Conservation (phyloP, 768 basidiomycete species). For the Psilocybe cubensis region DNA sequence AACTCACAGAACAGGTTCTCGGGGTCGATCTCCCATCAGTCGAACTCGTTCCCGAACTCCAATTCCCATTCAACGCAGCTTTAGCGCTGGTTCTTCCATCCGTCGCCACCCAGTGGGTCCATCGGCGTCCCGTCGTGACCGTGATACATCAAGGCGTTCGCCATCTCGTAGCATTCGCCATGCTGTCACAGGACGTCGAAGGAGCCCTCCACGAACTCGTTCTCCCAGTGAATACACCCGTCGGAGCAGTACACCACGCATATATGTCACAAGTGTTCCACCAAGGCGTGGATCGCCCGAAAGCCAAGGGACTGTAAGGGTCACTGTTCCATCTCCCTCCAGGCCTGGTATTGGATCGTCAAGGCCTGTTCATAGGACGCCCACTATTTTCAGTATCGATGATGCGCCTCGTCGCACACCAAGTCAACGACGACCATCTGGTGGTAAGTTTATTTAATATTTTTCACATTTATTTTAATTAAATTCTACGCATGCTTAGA, state of each 20-base stretch:
- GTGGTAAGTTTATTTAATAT: slow-evolving; percentile 12
- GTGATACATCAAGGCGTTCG: neutral
- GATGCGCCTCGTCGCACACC: slow-evolving; percentile 13
- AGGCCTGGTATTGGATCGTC: neutral
- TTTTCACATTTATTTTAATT: neutral
- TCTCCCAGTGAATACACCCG: neutral
- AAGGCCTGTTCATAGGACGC: slow-evolving; percentile 20
- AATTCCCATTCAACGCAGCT: slow-evolving; percentile 5
- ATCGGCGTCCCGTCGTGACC: neutral
- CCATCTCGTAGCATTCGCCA: neutral
- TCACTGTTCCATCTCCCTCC: slow-evolving; percentile 19
- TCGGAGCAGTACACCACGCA: neutral
- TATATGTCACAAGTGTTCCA: slow-evolving; percentile 1
- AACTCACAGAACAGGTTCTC: neutral
- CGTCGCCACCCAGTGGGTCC: neutral
- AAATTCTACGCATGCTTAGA: neutral
- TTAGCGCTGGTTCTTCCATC: neutral
- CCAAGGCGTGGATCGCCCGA: slow-evolving; percentile 2
- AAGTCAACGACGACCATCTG: slow-evolving; percentile 20
- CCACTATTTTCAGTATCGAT: slow-evolving; percentile 25
- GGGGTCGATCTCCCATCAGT: neutral
- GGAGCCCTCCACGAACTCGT: neutral
- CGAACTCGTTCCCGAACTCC: neutral
- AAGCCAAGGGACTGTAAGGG: slow-evolving; percentile 6
- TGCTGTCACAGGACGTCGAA: neutral